phyloP scores from a whole-genome alignment of 2,329 filamentous ascomycete genomes.

The Escovopsis sp. region DNA sequence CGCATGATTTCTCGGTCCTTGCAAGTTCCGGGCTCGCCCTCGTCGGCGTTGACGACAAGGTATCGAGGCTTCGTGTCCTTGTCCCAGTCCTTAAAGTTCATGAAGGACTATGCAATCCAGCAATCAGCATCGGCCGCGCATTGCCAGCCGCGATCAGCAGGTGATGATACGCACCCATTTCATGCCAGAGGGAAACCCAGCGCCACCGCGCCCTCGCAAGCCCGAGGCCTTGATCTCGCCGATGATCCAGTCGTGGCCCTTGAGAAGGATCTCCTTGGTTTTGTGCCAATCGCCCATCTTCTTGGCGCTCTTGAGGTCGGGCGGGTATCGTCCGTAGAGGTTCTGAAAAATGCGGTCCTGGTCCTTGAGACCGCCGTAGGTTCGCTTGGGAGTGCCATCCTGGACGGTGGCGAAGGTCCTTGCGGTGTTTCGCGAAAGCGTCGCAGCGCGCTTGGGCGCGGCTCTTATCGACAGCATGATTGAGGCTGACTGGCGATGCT shows the following conservation, averaged over 20 bases:
- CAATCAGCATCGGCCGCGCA: not conserved
- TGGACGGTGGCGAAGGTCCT: slow-evolving; percentile 72
- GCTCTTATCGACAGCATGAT: slow-evolving; percentile 32
- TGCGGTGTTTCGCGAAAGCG: slow-evolving; percentile 29
- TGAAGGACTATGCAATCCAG: slow-evolving; percentile 59
- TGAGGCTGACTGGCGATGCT: slow-evolving; percentile 21
- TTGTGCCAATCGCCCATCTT: slow-evolving; percentile 99
- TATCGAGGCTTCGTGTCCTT: slow-evolving; percentile 94
- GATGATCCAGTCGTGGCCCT: slow-evolving; percentile 98
- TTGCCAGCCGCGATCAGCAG: not conserved
- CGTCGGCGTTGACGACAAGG: slow-evolving; percentile 94
- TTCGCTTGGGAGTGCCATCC: slow-evolving; percentile 53
- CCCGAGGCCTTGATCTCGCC: slow-evolving; percentile 94
- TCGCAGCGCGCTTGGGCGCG: slow-evolving; percentile 24
- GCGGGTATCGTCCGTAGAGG: slow-evolving; percentile 82
- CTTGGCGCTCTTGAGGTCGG: slow-evolving; percentile 85
- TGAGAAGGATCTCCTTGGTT: slow-evolving; percentile 94
- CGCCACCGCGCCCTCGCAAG: slow-evolving; percentile 87
- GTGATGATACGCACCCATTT: slow-evolving; percentile 69
- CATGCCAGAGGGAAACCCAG: slow-evolving; percentile 92
- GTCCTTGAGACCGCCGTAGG: slow-evolving; percentile 79
- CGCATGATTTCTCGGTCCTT: slow-evolving; percentile 99
- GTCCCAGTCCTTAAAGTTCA: slow-evolving; percentile 99
- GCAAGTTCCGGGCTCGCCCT: slow-evolving; percentile 97
- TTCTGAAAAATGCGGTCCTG: slow-evolving; percentile 99